Evolutionary conservation across 371 early-diverging fungal species (phyloP).

Genomic region (Rhizopus arrhizus): DNA sequence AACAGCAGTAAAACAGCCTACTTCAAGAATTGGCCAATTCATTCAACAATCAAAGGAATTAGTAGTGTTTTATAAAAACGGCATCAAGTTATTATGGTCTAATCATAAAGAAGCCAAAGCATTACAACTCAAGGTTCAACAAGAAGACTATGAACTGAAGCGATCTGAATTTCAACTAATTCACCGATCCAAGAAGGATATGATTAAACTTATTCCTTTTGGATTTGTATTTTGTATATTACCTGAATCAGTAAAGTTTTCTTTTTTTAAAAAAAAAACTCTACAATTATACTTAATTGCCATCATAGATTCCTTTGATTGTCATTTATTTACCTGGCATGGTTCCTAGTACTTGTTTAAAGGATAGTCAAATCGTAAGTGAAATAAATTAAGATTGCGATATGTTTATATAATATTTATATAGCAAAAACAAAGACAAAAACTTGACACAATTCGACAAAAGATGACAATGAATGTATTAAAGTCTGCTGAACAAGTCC

Average conservation of each 20-base stretch:
- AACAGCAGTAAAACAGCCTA: neutral
- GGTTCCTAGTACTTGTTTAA: conserved; percentile 67
- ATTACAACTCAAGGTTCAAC: conserved; percentile 31
- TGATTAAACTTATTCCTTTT: conserved; percentile 64
- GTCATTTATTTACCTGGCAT: conserved; percentile 63
- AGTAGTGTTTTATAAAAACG: conserved; percentile 59
- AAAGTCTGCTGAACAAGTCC: conserved; percentile 33
- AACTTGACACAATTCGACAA: conserved; percentile 58
- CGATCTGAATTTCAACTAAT: conserved; percentile 59
- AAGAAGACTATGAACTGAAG: conserved; percentile 48
- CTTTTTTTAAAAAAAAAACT: neutral
- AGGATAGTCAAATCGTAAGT: conserved; percentile 59
- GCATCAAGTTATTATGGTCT: conserved; percentile 60
- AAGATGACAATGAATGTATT: conserved; percentile 55
- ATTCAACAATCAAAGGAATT: conserved; percentile 48
- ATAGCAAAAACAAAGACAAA: conserved; percentile 59
- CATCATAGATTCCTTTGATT: conserved; percentile 56
- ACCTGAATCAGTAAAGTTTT: conserved; percentile 54
- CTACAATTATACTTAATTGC: neutral
- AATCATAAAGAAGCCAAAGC: conserved; percentile 52
- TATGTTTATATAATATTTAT: neutral
- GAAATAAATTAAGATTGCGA: neutral
- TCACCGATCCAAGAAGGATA: conserved; percentile 53
- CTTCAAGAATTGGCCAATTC: conserved; percentile 31
- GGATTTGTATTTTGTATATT: conserved; percentile 56